Evolutionary conservation across 176 grass and related monocot species (phyloP), one percentile per base, ranked within the genome.

Genomic region (Pontederia crassipes): DNA sequence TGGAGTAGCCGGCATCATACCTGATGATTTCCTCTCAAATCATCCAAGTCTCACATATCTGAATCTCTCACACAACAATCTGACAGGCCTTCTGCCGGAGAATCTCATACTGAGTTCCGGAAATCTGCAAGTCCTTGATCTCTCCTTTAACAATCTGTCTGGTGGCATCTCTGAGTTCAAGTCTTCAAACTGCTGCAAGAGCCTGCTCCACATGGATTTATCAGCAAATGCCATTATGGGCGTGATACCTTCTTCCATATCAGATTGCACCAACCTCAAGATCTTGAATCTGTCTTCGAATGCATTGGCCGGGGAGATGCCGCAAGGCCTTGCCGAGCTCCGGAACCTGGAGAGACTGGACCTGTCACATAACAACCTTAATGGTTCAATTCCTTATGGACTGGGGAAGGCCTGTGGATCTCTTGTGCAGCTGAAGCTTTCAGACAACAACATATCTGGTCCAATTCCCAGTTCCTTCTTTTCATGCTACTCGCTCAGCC

Each of bases 81-180:
- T 96, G 47, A 85, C 83, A 60, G 91, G 86, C 28, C 63, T 54
- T 55, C 67, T 90, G 0, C 83, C 83, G 0, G 50, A 10, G 47
- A 70, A 40, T 0, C 58, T 95, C 24, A 52, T 95, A 15, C 17
- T 61, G 45, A 61, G 57, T 57, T 74, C 77, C 18, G 15, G 67
- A 32, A 73, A 27, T 57, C 81, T 96, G 49, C 75, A 28, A 53
- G 57, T 64, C 16, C 62, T 96, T 17, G 91, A 96, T 80, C 78
- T 90, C 52, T 84, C 91, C 1, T 75, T 69, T 32, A 96, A 96
- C 81, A 96, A 96, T 73, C 61, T 96, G 1, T 96, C 86, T 3
- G 87, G 92, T 0, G 59, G 77, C 57, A 65, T 90, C 11, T 77
- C 84, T 10, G 61, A 28, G 55, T 45, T 71, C 26, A 71, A 79